A percentile compares a stretch with the other conserved stretches of the same genome.
phyloP scores from a whole-genome alignment of 495 filamentous ascomycete species.

The Jackrogersella multiformis region DNA sequence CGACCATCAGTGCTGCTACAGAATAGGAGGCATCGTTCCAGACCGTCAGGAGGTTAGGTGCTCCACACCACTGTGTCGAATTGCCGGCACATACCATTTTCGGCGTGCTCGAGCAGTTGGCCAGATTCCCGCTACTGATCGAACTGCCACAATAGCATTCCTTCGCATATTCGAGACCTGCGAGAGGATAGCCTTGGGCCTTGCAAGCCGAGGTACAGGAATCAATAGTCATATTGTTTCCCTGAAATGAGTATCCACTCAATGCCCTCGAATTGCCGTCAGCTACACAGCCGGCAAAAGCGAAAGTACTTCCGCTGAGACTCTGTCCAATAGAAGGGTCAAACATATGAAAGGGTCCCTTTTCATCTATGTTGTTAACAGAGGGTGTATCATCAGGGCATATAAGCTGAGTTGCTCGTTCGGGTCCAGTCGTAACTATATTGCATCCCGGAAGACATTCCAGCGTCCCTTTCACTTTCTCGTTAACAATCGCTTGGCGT shows the following conservation, averaged over 20 bases:
- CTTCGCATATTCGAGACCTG: conserved; percentile 52
- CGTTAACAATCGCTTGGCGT: conserved; percentile 44
- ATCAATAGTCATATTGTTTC: conserved; percentile 50
- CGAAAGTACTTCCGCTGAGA: conserved; percentile 19
- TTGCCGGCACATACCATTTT: conserved; percentile 50
- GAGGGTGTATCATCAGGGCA: conserved; percentile 26
- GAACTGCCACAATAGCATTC: conserved; percentile 47
- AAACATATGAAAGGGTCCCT: conserved; percentile 19
- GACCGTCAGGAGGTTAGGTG: conserved; percentile 48
- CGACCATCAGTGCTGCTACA: not conserved
- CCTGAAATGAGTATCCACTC: conserved; percentile 1
- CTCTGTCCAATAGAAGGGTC: conserved; percentile 18
- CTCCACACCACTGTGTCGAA: conserved; percentile 55
- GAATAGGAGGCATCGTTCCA: conserved; percentile 48
- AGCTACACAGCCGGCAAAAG: conserved; percentile 60
- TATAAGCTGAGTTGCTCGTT: conserved; percentile 23
- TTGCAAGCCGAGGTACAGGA: conserved; percentile 51
- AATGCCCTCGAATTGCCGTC: conserved; percentile 45
- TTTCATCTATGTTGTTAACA: conserved; percentile 8
- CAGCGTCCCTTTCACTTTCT: conserved; percentile 47
- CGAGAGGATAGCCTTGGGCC: conserved; percentile 45
- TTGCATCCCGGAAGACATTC: conserved; percentile 62
- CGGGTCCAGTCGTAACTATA: conserved; percentile 55
- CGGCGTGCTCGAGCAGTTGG: conserved; percentile 36
- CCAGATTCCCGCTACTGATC: conserved; percentile 15